Evolutionary conservation across 2,329 filamentous ascomycete species (phyloP).

Genomic region (Bertia moriformis): DNA sequence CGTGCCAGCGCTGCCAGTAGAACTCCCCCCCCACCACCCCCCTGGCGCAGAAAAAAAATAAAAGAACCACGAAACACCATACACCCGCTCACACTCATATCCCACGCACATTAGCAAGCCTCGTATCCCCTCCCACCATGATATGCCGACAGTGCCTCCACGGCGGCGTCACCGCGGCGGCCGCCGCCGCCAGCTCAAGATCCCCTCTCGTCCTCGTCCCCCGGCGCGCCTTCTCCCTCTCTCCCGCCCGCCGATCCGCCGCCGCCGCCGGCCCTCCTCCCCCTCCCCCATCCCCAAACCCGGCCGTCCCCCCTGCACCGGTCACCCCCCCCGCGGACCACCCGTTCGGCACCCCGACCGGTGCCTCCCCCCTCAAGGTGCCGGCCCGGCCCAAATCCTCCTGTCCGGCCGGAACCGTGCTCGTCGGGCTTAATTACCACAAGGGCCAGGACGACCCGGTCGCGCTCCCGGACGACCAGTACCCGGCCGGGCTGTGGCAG

Average conservation of each 20-base stretch:
- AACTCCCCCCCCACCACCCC: too few species aligned
- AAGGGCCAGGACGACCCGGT: constrained; percentile 63
- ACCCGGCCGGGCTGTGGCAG: constrained; percentile 69
- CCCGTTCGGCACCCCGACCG: too few species aligned
- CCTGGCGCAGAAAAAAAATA: too few species aligned
- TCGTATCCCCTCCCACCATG: too few species aligned
- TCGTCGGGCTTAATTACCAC: constrained; percentile 64
- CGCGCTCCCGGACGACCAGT: constrained; percentile 59
- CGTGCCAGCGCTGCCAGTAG: too few species aligned
- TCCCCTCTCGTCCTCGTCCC: too few species aligned
- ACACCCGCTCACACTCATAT: too few species aligned
- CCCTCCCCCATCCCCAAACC: constrained; percentile 12
- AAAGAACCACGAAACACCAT: too few species aligned
- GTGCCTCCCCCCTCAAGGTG: constrained; percentile 11
- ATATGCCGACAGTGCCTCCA: too few species aligned
- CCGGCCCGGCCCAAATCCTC: constrained; percentile 21
- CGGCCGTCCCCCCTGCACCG: constrained; percentile 5
- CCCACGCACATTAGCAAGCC: too few species aligned
- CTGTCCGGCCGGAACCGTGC: constrained; percentile 52
- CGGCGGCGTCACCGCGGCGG: too few species aligned
- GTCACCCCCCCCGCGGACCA: constrained; percentile 9
- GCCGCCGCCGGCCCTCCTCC: constrained; percentile 4
- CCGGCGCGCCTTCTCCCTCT: constrained; percentile 2
- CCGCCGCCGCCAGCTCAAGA: too few species aligned
- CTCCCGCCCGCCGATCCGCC: constrained; percentile 3